These are phyloP conservation scores for Globisporangium splendens DNA, from an alignment of 352 stramenopile species.

Conservation along the genomic window DNA sequence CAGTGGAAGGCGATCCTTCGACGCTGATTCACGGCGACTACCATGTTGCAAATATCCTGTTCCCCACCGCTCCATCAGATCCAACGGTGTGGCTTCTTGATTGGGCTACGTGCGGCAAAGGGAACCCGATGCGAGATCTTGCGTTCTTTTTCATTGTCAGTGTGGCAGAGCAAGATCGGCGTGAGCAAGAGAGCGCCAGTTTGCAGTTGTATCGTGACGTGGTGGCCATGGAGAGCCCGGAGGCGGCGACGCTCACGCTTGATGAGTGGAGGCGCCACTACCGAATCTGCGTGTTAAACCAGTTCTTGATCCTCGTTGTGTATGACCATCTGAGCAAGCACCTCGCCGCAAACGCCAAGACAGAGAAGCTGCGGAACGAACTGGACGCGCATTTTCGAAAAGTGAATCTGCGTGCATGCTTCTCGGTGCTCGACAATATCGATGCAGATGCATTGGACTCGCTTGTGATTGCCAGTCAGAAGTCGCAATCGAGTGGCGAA, in stretches of 20 bases:
- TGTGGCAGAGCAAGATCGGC: conserved; percentile 45
- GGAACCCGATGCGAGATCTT: conserved; percentile 74
- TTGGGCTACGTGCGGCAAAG: conserved; percentile 73
- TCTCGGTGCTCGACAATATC: conserved; percentile 62
- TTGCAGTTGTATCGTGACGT: conserved; percentile 47
- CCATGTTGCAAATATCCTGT: conserved; percentile 75
- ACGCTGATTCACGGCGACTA: conserved; percentile 82
- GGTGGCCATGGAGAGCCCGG: conserved; percentile 12
- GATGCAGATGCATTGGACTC: no score
- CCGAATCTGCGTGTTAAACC: conserved; percentile 67
- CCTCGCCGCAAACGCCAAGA: conserved; percentile 68
- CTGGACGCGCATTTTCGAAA: conserved; percentile 66
- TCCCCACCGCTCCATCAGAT: conserved; percentile 24
- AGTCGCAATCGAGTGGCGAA: no score
- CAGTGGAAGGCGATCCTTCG: conserved; percentile 43
- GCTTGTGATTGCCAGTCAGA: no score
- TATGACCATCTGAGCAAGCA: conserved; percentile 79
- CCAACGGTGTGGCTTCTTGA: conserved; percentile 64
- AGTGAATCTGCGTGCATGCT: conserved; percentile 63
- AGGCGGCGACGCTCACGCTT: conserved; percentile 17
- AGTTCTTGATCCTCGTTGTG: conserved; percentile 80
- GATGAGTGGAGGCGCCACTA: conserved; percentile 53
- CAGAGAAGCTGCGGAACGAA: conserved; percentile 51
- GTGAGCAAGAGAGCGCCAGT: conserved; percentile 28
- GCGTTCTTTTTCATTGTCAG: conserved; percentile 85